These are phyloP conservation scores for Styphnolobium japonicum DNA, from an alignment of 306 rosid species.

Conservation along the genomic window DNA sequence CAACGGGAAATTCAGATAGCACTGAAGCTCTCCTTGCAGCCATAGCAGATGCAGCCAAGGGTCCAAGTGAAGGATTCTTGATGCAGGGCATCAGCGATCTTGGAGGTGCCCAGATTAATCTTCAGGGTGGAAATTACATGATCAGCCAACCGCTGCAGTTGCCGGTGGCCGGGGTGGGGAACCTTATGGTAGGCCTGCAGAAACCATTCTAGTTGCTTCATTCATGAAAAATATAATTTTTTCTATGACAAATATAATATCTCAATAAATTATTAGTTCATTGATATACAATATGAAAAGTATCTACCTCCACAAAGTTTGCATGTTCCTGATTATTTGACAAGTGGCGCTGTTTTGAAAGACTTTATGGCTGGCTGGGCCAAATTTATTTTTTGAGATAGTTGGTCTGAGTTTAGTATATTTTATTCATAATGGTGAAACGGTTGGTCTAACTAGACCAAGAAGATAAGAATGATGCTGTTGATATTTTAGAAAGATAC, in stretches of 20 bases:
- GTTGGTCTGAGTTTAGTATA: not conserved
- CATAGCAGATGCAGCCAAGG: conserved; percentile 57
- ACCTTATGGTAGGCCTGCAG: conserved; percentile 60
- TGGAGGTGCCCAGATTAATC: conserved; percentile 72
- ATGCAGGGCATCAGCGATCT: conserved; percentile 62
- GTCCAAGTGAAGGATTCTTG: conserved; percentile 41
- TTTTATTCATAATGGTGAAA: conserved; percentile 17
- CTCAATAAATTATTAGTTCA: not conserved
- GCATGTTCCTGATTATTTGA: conserved; percentile 3
- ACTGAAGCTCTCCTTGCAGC: conserved; percentile 63
- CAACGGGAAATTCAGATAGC: conserved; percentile 74
- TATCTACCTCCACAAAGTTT: not conserved
- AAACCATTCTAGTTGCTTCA: not conserved
- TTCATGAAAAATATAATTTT: not conserved
- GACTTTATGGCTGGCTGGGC: not conserved
- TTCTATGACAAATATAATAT: not conserved
- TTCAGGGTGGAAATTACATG: conserved; percentile 77
- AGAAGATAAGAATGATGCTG: conserved; percentile 8
- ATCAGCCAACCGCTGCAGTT: conserved; percentile 56
- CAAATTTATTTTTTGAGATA: not conserved
- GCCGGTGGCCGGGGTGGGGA: conserved; percentile 64
- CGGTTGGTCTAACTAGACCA: conserved; percentile 29
- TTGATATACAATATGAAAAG: not conserved
- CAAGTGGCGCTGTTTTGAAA: conserved; percentile 15
- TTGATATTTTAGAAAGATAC: not conserved